Evolutionary conservation across 768 basidiomycete species (phyloP), one percentile per base, ranked within the genome.

Genomic region (Naganishia vaughanmartiniae): DNA sequence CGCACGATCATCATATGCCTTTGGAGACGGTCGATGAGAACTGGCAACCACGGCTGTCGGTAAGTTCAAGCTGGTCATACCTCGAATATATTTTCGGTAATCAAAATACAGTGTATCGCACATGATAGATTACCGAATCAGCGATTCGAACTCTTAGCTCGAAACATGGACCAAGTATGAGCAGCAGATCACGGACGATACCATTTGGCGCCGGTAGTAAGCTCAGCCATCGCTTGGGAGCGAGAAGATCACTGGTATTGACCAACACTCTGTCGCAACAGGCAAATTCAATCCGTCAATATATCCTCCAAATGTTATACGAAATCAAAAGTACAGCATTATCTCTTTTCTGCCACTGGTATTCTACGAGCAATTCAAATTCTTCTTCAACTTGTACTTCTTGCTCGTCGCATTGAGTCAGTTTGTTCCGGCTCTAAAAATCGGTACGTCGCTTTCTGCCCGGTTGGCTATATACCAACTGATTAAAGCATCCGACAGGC

Each of bases 361-460:
- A 54, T 87, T 98, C 80, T 98, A 97, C 81, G 94, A 98, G 81
- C 95, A 98, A 80, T 99, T 98, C 89, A 98, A 97, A 82, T 97
- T 95, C 85, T 99, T 99, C 84, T 98, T 96, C 87, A 99, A 98
- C 79, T 85, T 97, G 9, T 99, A 98, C 82, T 99, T 99, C 79
- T 87, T 98, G 14, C 88, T 98, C 28, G 96, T 99, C 45, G 96
- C 96, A 0, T 85, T 98, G 10, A 93, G 91, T 11, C 96, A 98
- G 81, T 96, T 99, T 78, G 84, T 99, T 21, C 96, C 96, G 17
- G 90, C 93, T 0, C 86, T 99, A 70, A 93, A 93, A 83, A 99
- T 96, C 70, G 94, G 93, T 92, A 65, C 55, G 87, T 83, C 4
- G 15, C 21, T 4, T 39, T 4, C 6, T 14, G n/a, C 34, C 58